Conservation (phyloP, 495 filamentous ascomycete genomes). For the Podospora conica region DNA sequence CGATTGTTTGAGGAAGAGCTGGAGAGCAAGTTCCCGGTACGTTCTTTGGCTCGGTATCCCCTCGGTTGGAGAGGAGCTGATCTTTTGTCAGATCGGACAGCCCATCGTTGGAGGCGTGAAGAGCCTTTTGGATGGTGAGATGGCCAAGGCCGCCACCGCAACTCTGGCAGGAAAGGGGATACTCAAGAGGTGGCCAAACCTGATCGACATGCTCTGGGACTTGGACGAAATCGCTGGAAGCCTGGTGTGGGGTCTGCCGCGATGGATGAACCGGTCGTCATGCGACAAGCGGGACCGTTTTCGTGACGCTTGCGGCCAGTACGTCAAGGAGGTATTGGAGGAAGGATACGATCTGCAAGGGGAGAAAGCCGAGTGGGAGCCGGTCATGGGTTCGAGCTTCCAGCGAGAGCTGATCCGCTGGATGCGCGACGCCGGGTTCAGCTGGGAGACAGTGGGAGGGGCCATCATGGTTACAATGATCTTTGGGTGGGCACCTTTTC, state of each 20-base stretch:
- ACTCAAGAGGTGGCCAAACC: slow-evolving; percentile 3
- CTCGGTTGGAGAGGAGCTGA: neutral
- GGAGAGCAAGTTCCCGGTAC: neutral
- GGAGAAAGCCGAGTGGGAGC: slow-evolving; percentile 23
- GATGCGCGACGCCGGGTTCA: neutral
- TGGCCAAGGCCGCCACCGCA: slow-evolving; percentile 11
- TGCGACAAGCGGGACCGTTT: neutral
- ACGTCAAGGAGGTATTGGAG: neutral
- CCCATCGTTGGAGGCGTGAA: slow-evolving; percentile 4
- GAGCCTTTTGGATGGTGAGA: slow-evolving; percentile 6
- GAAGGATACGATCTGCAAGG: slow-evolving; percentile 12
- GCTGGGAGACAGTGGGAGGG: neutral
- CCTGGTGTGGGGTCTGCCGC: neutral
- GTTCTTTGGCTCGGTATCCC: neutral
- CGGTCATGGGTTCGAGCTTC: slow-evolving; percentile 19
- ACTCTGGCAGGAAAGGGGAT: slow-evolving; percentile 9
- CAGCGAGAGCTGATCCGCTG: neutral
- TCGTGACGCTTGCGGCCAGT: neutral
- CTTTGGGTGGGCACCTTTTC: neutral
- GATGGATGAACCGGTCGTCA: neutral
- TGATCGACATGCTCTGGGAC: slow-evolving; percentile 10
- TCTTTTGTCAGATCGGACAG: neutral
- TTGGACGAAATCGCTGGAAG: neutral
- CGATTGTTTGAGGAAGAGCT: slow-evolving; percentile 8
- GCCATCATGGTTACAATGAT: neutral